Base-by-base conservation (phyloP, 257 asterid genomes). In the Solanum infundibuliforme region DNA sequence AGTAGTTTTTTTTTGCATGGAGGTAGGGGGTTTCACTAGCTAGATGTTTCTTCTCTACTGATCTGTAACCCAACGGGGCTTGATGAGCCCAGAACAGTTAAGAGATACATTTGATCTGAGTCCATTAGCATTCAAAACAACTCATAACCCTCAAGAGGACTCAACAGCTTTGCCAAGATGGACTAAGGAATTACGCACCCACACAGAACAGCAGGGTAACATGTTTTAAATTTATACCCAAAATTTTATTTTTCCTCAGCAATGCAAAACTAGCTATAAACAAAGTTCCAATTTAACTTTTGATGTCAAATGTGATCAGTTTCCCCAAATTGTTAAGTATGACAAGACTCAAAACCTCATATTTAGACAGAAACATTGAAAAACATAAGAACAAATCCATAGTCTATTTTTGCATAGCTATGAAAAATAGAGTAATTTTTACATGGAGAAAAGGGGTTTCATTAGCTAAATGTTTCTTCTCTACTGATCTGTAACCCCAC, bases 41-140 rank as follows among this genome's bases (percentile, higher is more conserved):
- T 32, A 83, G 46, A 84, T 91, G 92, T 91, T 84, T 86, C 92
- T 87, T 48, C 93, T 89, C 95, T 29, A 91, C 90, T 87, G 91
- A 94, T 90, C 95, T 91, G 89, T 90, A 94, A 86, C 93, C 81
- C 90, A 92, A 92, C 55, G 32, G n/a, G 16, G 32, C 84, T 25
- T 25, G 27, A 77, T 86, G 91, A 86, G 90, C 92, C 87, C 69
- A 62, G 88, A 88, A 91, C 91, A 89, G 90, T 92, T 90, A 87
- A 87, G 93, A 92, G 92, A 31, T 90, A 89, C 89, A 75, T 38
- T 89, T 92, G 41, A 87, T 91, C 2, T 90, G 25, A 92, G 93
- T 92, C 95, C 94, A 94, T 90, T 92, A 89, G 94, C 95, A 94
- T 93, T 93, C 95, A 93, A 92, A 93, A 87, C 94, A 88, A 91